These are phyloP conservation scores for Dittrichia graveolens DNA, from an alignment of 129 eudicot genomes.

Conservation along the genomic window DNA sequence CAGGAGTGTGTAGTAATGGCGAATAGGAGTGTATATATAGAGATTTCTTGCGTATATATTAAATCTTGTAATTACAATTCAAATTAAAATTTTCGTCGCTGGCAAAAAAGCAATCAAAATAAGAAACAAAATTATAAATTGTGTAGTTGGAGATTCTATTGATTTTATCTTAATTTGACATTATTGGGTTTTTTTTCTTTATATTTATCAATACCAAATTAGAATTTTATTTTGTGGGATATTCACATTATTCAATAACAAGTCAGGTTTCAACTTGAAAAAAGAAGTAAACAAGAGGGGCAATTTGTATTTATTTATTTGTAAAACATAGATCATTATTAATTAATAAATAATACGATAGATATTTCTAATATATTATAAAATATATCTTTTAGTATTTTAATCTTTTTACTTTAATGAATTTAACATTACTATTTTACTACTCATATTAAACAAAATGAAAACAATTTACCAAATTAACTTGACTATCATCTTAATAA, in stretches of 20 bases:
- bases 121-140: neutral
- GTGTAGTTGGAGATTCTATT: slow-evolving; percentile 22
- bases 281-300: no score
- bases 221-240: neutral
- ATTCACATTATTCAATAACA: neutral
- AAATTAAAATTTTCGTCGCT: slow-evolving; percentile 10
- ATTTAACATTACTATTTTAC: no score
- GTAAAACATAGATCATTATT: no score
- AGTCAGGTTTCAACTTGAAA: neutral
- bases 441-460: no score
- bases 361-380: no score
- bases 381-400: no score
- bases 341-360: no score
- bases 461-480: no score
- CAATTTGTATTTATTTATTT: no score
- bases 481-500: no score
- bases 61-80: neutral
- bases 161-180: neutral
- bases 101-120: slow-evolving; percentile 14
- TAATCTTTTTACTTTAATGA: no score
- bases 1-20: neutral
- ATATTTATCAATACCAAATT: neutral
- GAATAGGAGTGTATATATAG: slow-evolving; percentile 26
- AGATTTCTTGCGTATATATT: neutral
- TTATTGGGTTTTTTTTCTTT: no score